Conservation (phyloP, 345 rosid genomes). For the Pistacia vera region DNA sequence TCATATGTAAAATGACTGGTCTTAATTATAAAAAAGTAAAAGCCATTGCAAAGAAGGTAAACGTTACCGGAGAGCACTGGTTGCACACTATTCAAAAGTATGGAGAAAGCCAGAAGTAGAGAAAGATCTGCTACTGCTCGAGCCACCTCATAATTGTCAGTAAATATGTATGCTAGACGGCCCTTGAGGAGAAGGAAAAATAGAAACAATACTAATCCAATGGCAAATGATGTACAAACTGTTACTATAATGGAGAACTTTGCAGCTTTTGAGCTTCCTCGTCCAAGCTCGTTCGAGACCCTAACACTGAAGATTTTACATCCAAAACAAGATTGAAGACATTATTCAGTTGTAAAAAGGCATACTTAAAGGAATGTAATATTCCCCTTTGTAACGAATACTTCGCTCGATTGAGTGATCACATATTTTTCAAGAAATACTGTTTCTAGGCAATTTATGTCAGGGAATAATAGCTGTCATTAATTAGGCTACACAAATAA, state of each 20-base stretch:
- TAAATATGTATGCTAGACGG: conserved; percentile 64
- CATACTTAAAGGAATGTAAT: background rate
- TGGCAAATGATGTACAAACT: conserved; percentile 49
- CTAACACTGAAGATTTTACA: conserved; percentile 52
- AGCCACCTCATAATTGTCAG: conserved; percentile 53
- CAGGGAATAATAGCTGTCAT: background rate
- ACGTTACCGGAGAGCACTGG: conserved; percentile 80
- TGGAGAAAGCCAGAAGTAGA: conserved; percentile 67
- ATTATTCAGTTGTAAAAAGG: background rate
- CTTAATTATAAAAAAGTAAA: background rate
- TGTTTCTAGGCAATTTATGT: background rate
- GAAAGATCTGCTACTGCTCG: conserved; percentile 68
- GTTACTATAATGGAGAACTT: conserved; percentile 48
- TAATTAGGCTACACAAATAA: background rate
- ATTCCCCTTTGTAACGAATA: background rate
- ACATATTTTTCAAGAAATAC: background rate
- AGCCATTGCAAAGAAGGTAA: background rate
- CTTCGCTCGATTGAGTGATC: too few relatives aligned
- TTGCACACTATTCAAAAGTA: conserved; percentile 77
- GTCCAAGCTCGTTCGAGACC: conserved; percentile 83
- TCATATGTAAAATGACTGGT: background rate
- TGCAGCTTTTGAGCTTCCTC: conserved; percentile 57
- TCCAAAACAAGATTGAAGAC: background rate
- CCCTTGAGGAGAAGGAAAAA: conserved; percentile 56
- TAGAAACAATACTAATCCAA: conserved; percentile 51